These are phyloP conservation scores for Kwoniella mangroviensis DNA, from an alignment of 768 basidiomycete genomes.

Conservation along the genomic window DNA sequence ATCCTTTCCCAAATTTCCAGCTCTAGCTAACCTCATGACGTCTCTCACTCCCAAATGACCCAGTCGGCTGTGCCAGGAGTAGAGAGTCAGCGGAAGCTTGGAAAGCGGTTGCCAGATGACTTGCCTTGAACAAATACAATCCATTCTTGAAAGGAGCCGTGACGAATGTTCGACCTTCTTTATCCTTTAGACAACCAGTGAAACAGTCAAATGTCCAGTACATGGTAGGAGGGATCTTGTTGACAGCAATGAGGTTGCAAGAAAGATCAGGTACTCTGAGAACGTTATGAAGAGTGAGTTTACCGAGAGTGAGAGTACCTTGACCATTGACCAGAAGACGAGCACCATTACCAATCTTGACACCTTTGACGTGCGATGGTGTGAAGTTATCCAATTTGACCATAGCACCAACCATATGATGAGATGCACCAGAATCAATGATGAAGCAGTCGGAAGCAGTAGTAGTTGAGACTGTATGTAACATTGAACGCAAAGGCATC, in stretches of 20 bases:
- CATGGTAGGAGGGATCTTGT: constrained; percentile 2
- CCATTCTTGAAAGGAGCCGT: constrained; percentile 2
- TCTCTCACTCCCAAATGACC: constrained; percentile 8
- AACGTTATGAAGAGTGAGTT: constrained; percentile 1
- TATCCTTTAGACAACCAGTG: neutral
- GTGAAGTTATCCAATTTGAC: neutral
- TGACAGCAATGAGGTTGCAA: constrained; percentile 16
- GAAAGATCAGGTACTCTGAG: constrained; percentile 4
- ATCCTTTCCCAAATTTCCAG: constrained; percentile 4
- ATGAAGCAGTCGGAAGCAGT: too few species aligned
- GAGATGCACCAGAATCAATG: too few species aligned
- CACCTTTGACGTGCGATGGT: neutral
- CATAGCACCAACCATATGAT: too few species aligned
- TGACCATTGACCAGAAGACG: neutral
- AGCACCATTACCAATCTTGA: constrained; percentile 18
- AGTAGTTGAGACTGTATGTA: too few species aligned
- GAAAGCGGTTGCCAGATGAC: constrained; percentile 4
- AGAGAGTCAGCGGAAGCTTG: constrained; percentile 5
- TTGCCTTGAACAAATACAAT: constrained; percentile 8
- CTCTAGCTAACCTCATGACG: constrained; percentile 7
- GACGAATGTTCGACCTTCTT: neutral
- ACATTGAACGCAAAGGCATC: too few species aligned
- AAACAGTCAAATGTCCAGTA: constrained; percentile 6
- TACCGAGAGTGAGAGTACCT: constrained; percentile 1
- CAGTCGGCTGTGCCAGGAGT: neutral